These are phyloP conservation scores for Pseudogymnoascus sp. DNA, from an alignment of 2,329 filamentous ascomycete genomes.

Conservation along the genomic window DNA sequence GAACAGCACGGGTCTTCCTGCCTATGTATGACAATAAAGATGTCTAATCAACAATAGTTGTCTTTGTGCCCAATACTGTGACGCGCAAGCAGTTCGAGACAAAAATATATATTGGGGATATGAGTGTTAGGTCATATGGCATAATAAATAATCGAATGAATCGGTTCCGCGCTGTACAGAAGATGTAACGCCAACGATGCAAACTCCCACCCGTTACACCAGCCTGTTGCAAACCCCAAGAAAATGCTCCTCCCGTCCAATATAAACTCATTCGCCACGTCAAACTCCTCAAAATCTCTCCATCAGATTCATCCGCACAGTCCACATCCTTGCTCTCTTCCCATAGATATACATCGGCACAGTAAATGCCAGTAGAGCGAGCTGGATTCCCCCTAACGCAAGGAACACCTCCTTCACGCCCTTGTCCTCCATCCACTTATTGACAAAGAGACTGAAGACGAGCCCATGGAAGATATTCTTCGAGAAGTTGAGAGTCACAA, in stretches of 20 bases:
- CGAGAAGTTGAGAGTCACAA: conserved; percentile 88
- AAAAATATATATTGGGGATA: not conserved
- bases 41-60: not conserved
- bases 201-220: not conserved
- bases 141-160: not conserved
- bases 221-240: not conserved
- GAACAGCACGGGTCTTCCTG: not conserved
- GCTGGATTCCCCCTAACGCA: conserved; percentile 76
- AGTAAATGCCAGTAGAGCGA: conserved; percentile 62
- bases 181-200: conserved; percentile 3
- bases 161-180: not conserved
- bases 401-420: conserved; percentile 73
- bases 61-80: not conserved
- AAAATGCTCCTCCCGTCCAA: not conserved
- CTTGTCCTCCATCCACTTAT: conserved; percentile 67
- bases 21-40: not conserved
- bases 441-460: conserved; percentile 82
- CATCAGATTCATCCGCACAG: conserved; percentile 75
- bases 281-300: conserved; percentile 50
- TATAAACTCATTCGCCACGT: not conserved
- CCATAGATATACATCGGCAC: conserved; percentile 64
- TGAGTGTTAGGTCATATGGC: not conserved
- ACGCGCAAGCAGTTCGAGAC: not conserved
- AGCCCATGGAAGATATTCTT: conserved; percentile 92
- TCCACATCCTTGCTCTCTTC: conserved; percentile 91